Percentiles rank a stretch among this genome's conserved stretches.
These are phyloP conservation scores for Globomyces pollinis-pini DNA, from an alignment of 192 early-diverging fungal species.

Conservation along the genomic window DNA sequence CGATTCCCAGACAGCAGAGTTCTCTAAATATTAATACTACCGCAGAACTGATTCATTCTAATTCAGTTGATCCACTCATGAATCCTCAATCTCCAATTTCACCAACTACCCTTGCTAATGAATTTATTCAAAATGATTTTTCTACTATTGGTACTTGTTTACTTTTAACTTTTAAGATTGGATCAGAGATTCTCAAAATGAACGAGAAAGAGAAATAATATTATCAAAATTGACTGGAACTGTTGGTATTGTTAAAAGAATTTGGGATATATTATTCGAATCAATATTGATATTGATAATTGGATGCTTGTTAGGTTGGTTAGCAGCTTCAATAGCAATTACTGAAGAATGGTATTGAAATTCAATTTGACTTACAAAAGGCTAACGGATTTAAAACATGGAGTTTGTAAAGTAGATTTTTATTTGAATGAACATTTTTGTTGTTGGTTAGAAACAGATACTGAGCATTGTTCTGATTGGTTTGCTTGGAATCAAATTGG, in stretches of 20 bases:
- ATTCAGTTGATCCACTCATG: too few relatives aligned
- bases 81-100: too few relatives aligned
- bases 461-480: slow-evolving; percentile 29
- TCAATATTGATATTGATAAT: neutral
- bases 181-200: slow-evolving; percentile 1
- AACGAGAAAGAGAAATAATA: slow-evolving; percentile 1
- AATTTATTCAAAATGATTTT: slow-evolving; percentile 11
- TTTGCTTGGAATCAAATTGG: slow-evolving; percentile 16
- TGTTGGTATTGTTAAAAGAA: neutral
- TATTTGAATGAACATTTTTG: slow-evolving; percentile 44
- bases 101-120: too few relatives aligned
- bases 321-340: slow-evolving; percentile 44
- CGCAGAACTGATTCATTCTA: too few relatives aligned
- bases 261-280: neutral
- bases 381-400: slow-evolving; percentile 39
- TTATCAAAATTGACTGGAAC: slow-evolving; percentile 4
- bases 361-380: slow-evolving; percentile 5
- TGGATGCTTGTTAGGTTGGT: slow-evolving; percentile 28
- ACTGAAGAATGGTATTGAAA: slow-evolving; percentile 14
- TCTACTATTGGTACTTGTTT: slow-evolving; percentile 1
- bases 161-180: neutral
- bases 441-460: slow-evolving; percentile 28
- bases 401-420: slow-evolving; percentile 37
- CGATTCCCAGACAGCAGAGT: too few relatives aligned
- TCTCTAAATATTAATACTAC: too few relatives aligned